A percentile compares a stretch with the other conserved stretches of the same genome.
Conservation (phyloP, 179 eudicot species). For the Sideroxylon spinosum region DNA sequence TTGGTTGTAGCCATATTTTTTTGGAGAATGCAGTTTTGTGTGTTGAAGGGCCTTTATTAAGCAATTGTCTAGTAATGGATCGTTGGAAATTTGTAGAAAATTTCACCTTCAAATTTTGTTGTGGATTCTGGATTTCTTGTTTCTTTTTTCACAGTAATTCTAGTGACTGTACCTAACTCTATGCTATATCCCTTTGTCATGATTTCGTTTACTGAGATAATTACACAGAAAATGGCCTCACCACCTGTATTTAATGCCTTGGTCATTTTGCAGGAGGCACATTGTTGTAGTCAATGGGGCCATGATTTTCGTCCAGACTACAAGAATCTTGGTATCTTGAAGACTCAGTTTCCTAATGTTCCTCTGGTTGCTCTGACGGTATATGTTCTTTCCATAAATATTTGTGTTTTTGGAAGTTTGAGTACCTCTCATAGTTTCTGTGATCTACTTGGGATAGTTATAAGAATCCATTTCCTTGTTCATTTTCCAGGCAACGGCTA, state of each 20-base stretch:
- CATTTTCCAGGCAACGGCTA: slow-evolving; percentile 88
- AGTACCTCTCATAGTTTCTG: not conserved
- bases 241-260: not conserved
- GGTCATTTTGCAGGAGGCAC: slow-evolving; percentile 70
- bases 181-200: not conserved
- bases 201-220: not conserved
- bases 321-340: slow-evolving; percentile 92
- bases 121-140: slow-evolving; percentile 4
- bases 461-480: slow-evolving; percentile 6
- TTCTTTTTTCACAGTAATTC: not conserved
- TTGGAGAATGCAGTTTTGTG: not conserved
- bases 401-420: not conserved
- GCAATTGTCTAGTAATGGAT: not conserved
- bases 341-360: slow-evolving; percentile 91
- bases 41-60: not conserved
- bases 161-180: not conserved
- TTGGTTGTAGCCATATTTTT: not conserved
- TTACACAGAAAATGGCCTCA: not conserved
- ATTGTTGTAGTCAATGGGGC: slow-evolving; percentile 99
- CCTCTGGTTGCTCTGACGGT: slow-evolving; percentile 95
- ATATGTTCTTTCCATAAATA: slow-evolving; percentile 28
- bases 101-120: not conserved
- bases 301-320: slow-evolving; percentile 99
- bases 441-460: not conserved
- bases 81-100: not conserved